Conservation (phyloP, 208 protist species). For the Leishmania guyanensis region DNA sequence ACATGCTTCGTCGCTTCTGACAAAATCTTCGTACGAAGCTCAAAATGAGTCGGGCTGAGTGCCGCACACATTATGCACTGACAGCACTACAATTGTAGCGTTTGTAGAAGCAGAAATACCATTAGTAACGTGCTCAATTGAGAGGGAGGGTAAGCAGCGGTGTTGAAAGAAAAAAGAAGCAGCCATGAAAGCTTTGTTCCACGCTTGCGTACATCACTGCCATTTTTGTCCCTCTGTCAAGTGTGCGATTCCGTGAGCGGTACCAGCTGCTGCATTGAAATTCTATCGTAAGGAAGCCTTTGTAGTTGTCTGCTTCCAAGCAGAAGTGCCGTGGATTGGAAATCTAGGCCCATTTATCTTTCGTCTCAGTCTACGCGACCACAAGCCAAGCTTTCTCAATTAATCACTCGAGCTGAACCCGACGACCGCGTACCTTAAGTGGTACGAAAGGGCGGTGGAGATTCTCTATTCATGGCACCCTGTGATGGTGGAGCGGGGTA, state of each 20-base stretch:
- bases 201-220: background rate
- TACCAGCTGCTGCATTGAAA: background rate
- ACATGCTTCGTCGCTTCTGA: conserved; percentile 45
- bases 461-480: too few relatives aligned
- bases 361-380: background rate
- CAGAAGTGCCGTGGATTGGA: too few relatives aligned
- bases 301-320: background rate
- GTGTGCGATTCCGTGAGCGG: background rate
- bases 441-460: too few relatives aligned
- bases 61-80: conserved; percentile 21
- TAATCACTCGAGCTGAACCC: background rate
- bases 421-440: background rate
- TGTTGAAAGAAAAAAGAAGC: background rate
- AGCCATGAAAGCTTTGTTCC: background rate
- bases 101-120: background rate
- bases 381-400: background rate
- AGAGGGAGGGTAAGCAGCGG: background rate
- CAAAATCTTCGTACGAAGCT: conserved; percentile 41
- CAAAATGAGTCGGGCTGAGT: conserved; percentile 23
- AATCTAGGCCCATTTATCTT: background rate
- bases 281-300: background rate
- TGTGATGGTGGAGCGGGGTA: too few relatives aligned
- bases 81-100: background rate
- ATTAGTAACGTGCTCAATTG: background rate
- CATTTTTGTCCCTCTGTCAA: background rate